Percentiles rank a stretch among this genome's conserved stretches.
These are phyloP conservation scores for Gomphus bonarii DNA, from an alignment of 1,284 basidiomycete species.

Conservation along the genomic window DNA sequence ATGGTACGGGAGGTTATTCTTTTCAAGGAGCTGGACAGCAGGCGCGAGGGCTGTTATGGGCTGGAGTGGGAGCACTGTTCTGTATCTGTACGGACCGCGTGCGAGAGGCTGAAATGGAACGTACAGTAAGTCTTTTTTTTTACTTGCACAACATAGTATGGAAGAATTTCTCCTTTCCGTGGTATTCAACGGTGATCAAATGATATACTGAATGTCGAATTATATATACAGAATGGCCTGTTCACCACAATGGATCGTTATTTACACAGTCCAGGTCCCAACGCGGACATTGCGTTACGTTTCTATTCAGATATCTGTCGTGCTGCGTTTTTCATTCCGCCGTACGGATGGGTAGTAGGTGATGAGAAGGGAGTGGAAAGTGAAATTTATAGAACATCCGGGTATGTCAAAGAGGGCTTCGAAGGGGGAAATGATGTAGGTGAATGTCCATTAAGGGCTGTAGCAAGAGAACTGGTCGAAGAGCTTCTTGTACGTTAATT, in stretches of 20 bases:
- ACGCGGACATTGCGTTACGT: neutral
- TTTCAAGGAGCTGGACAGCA: neutral
- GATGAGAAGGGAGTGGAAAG: neutral
- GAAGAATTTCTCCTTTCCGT: neutral
- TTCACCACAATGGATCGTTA: neutral
- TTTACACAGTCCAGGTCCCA: neutral
- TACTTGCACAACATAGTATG: neutral
- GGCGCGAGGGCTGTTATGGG: neutral
- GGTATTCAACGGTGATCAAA: neutral
- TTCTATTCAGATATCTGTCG: neutral
- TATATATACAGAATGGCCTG: conserved; percentile 1
- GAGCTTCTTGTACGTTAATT: neutral
- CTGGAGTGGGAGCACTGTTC: neutral
- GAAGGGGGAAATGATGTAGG: neutral
- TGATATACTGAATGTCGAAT: neutral
- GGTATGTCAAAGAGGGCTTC: neutral
- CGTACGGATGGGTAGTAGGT: neutral
- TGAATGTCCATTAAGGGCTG: neutral
- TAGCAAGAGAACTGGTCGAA: neutral
- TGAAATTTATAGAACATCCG: neutral
- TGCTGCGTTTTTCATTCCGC: neutral
- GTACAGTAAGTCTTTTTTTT: neutral
- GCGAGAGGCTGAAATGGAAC: neutral
- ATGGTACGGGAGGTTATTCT: neutral
- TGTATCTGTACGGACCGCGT: neutral